phyloP scores from a whole-genome alignment of 2,329 filamentous ascomycete genomes.

The Alternaria panax region DNA sequence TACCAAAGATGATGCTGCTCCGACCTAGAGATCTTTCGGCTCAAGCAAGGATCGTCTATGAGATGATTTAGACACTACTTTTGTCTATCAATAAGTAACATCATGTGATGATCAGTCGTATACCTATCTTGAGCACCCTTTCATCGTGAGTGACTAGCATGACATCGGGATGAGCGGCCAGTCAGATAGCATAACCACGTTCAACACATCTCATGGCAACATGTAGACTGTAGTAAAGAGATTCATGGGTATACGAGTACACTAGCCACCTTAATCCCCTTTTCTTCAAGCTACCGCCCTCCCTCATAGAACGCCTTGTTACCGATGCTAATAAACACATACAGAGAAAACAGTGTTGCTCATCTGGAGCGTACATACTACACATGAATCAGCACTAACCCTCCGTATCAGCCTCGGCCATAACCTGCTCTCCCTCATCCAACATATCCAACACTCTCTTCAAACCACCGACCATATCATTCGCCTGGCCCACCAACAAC shows the following conservation, averaged over 20 bases:
- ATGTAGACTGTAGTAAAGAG: not conserved
- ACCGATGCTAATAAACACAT: not conserved
- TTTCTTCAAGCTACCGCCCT: not conserved
- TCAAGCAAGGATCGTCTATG: not conserved
- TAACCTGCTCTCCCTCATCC: conserved; percentile 92
- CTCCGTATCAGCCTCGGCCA: conserved; percentile 65
- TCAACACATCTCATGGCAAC: not conserved
- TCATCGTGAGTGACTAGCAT: not conserved
- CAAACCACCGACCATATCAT: conserved; percentile 82
- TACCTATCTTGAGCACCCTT: not conserved
- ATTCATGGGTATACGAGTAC: not conserved
- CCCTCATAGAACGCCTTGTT: not conserved
- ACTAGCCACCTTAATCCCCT: not conserved
- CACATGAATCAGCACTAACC: not conserved
- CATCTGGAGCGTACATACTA: not conserved
- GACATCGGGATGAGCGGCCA: not conserved
- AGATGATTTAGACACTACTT: not conserved
- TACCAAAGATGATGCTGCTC: not conserved
- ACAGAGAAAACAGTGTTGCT: not conserved
- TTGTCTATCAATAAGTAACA: not conserved
- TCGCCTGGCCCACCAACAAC: conserved; percentile 85
- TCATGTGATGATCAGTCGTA: no score
- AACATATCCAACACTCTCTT: conserved; percentile 84
- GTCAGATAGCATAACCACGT: not conserved
- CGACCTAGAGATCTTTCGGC: not conserved